Conservation (phyloP, 2,329 filamentous ascomycete genomes). For the Aurifilum marmelostoma region DNA sequence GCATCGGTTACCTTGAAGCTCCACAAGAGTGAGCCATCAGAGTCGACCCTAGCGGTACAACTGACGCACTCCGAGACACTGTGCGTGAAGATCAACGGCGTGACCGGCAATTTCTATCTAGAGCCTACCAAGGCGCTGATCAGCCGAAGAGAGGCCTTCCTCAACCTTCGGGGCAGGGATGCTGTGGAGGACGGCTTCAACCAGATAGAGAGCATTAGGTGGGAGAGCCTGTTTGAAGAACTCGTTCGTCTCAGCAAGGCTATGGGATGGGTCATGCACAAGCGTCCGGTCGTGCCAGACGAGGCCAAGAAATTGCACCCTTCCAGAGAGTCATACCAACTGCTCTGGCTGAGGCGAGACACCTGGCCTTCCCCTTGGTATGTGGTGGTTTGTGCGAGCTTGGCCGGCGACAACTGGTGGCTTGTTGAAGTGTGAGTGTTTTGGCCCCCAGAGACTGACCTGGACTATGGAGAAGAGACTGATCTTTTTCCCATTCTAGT, state of each 20-base stretch:
- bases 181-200: constrained; percentile 60
- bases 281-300: constrained; percentile 54
- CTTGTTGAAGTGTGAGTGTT: constrained; percentile 64
- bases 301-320: constrained; percentile 49
- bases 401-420: constrained; percentile 80
- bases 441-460: neutral
- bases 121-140: constrained; percentile 63
- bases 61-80: constrained; percentile 66
- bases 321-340: constrained; percentile 55
- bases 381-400: constrained; percentile 69
- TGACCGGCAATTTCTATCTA: constrained; percentile 76
- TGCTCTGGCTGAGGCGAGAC: constrained; percentile 69
- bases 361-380: constrained; percentile 77
- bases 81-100: constrained; percentile 71
- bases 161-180: constrained; percentile 62
- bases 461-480: neutral
- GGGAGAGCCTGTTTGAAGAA: constrained; percentile 62
- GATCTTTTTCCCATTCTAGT: neutral
- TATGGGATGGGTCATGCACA: constrained; percentile 64
- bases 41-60: constrained; percentile 70
- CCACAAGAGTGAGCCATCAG: constrained; percentile 64
- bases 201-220: constrained; percentile 65
- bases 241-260: constrained; percentile 63
- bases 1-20: constrained; percentile 61
- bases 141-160: constrained; percentile 61